These are phyloP conservation scores for Atalantia buxifolia DNA, from an alignment of 345 rosid genomes.

Conservation along the genomic window DNA sequence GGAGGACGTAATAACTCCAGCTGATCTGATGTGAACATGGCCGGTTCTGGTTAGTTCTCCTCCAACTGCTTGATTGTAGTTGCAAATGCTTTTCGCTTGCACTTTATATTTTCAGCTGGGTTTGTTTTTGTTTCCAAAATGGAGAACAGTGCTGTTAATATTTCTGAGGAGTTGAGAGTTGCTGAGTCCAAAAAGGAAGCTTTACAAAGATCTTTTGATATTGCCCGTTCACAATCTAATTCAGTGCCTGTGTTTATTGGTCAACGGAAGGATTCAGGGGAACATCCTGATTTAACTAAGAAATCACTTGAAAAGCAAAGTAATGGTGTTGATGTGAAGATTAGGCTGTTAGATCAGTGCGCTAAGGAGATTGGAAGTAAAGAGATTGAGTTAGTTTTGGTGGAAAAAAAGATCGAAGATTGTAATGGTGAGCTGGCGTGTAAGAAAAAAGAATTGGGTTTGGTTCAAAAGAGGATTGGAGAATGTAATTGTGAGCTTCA, in stretches of 20 bases:
- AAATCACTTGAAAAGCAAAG: background rate
- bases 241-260: background rate
- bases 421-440: slow-evolving; percentile 10
- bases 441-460: background rate
- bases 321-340: background rate
- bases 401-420: background rate
- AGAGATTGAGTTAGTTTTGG: background rate
- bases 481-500: no score
- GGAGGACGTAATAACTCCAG: no score
- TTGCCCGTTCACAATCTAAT: background rate
- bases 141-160: background rate
- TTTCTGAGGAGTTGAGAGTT: background rate
- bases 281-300: background rate
- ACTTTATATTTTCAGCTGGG: background rate
- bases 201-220: background rate
- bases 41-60: no score
- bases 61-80: no score
- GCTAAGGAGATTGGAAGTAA: background rate
- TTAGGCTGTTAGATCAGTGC: background rate
- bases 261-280: background rate
- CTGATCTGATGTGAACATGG: no score
- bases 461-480: background rate
- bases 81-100: no score
- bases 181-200: background rate
- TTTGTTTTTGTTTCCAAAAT: background rate